Conservation (phyloP, 805 yeast species). For the Kazachstania bromeliacearum region DNA sequence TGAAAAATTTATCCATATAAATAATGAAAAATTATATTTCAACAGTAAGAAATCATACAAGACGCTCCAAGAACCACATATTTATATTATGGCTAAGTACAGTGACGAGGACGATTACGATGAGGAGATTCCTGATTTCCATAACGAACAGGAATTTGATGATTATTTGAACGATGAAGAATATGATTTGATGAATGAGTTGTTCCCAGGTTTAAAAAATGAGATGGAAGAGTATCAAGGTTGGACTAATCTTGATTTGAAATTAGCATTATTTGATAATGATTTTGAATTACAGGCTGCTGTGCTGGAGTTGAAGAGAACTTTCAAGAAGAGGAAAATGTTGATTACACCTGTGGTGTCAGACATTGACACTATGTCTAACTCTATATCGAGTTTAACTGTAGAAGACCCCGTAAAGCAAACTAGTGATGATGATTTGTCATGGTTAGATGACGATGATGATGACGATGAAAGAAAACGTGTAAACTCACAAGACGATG, state of each 20-base stretch:
- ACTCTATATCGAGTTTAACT: background rate
- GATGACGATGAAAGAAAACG: slow-evolving; percentile 11
- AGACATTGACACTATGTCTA: background rate
- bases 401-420: slow-evolving; percentile 11
- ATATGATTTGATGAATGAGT: slow-evolving; percentile 34
- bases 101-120: slow-evolving; percentile 23
- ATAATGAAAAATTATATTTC: background rate
- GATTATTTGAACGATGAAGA: slow-evolving; percentile 31
- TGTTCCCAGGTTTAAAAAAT: slow-evolving; percentile 38
- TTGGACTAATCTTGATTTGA: slow-evolving; percentile 35
- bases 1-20: background rate
- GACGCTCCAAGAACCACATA: no score
- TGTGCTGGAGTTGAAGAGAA: slow-evolving; percentile 31
- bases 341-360: slow-evolving; percentile 14
- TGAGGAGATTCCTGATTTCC: slow-evolving; percentile 28
- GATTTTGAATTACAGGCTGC: slow-evolving; percentile 41
- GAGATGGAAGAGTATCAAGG: slow-evolving; percentile 35
- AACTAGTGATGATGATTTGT: background rate
- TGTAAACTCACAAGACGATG: slow-evolving; percentile 1
- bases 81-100: slow-evolving; percentile 15
- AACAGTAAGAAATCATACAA: background rate
- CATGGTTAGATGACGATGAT: slow-evolving; percentile 18
- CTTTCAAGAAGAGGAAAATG: slow-evolving; percentile 24
- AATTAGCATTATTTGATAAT: slow-evolving; percentile 44
- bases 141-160: slow-evolving; percentile 33